Base-by-base conservation (phyloP, 108 stramenopile genomes). In the Asterionellopsis glacialis region DNA sequence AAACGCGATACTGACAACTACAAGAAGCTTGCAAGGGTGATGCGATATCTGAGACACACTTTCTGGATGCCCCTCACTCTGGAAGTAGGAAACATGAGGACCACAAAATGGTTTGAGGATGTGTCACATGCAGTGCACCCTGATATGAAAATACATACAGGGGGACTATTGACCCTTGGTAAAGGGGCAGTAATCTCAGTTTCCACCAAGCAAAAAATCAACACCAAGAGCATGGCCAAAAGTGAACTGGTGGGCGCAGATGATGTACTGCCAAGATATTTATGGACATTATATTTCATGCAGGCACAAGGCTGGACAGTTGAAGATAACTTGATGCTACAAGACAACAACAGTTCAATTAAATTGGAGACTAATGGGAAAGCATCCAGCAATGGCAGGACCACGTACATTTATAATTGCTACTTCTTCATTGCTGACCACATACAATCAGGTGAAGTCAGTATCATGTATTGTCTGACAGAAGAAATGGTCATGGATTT, bases 321-420 rank as follows among this genome's bases (percentile, higher is more conserved):
- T 7, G 5, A 33, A 5, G n/a, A n/a, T n/a, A 57, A 23, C 25
- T 26, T 76, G 15, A 0, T 81, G 0, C 38, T 61, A 19, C 75
- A 81, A 64, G 80, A 81, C 69, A 81, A 81, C 51, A 18, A 69
- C 18, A 76, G 68, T 41, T 51, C 72, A 75, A 80, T 62, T 71
- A 33, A 33, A 33, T 7, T 33, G 5, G 33, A 2, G 5, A 7
- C 2, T 7, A 33, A 33, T 7, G 33, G 74, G 0, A 24, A 43
- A 11, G 40, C 12, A 10, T 72, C 74, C 27, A 65, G 71, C 42
- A 41, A 39, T 6, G 63, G 63, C 13, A n/a, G 58, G 25, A 68
- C 66, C 1, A 43, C 0, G 7, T 7, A 33, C 33, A 33, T 33
- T 7, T 5, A 33, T 33, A 7, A 5, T 33, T 7, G 7, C 2